Evolutionary conservation across 176 grass and related monocot genomes (phyloP), one percentile per base, ranked within the genome.

Genomic region (Bothriochloa decipiens): DNA sequence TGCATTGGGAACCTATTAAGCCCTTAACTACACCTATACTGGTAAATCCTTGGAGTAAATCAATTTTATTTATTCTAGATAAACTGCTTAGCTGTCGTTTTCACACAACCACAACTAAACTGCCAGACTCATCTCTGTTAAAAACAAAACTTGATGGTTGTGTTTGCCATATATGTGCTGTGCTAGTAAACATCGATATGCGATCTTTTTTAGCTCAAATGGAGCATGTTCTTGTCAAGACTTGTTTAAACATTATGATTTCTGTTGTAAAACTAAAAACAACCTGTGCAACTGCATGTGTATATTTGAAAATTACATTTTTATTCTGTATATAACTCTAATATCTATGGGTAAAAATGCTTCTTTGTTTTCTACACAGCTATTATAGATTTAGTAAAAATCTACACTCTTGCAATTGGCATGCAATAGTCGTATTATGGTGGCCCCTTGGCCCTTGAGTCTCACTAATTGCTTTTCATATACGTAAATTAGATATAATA

Each of bases 81-180:
- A 25, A 64, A 80, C 9, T 64, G 28, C 62, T 42, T 65, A 86
- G 55, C 53, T 71, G 20, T 70, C 47, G 29, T 65, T 86, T 75
- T 72, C 58, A 47, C 41, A 64, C 22, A 28, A 45, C 14, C 55
- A 50, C 27, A 28, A 45, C 14, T 78, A 36, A 67, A 33, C 46
- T 65, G 26, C 26, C 36, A 36, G 27, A 69, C 73, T 55, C 13
- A 20, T 69, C 52, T 55, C 18, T 60, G 43, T 68, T 43, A 20
- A 20, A 55, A 39, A 33, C 46, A 81, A 86, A 68, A 68, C 35
- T 81, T 75, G 33, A 6, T 76, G 74, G 36, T 32, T 68, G 65
- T 82, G 72, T 53, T 83, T 64, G 10, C 18, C 4, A 65, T 84
- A 53, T 76, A 67, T 72, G 40, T 66, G 27, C 29, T 66, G 74